phyloP scores from a whole-genome alignment of 176 grass and related monocot genomes.

The Thalia dealbata region DNA sequence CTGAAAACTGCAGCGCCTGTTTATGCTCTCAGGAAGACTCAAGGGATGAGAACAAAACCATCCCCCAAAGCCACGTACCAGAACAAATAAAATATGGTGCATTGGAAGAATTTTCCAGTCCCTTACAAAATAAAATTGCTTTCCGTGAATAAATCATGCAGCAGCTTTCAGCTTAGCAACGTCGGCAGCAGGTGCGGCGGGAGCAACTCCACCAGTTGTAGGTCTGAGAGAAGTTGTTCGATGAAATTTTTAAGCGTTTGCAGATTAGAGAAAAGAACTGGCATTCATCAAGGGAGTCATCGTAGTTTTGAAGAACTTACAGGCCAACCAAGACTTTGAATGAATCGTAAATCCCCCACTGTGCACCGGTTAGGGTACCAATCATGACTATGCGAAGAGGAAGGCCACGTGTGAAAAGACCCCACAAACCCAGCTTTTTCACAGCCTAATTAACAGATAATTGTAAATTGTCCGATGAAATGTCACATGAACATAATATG shows the following conservation, averaged over 20 bases:
- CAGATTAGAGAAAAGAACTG: too few relatives aligned
- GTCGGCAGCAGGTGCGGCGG: not conserved
- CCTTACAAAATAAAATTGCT: not conserved
- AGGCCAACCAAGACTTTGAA: constrained; percentile 84
- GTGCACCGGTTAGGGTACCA: constrained; percentile 60
- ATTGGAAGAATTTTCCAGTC: not conserved
- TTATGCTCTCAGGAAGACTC: too few relatives aligned
- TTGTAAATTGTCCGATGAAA: too few relatives aligned
- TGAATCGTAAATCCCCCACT: constrained; percentile 74
- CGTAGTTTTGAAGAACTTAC: constrained; percentile 32
- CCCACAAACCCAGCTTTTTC: constrained; percentile 62
- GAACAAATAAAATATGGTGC: not conserved
- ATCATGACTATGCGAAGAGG: constrained; percentile 79
- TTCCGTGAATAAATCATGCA: not conserved
- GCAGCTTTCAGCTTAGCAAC: not conserved
- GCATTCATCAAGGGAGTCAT: not conserved
- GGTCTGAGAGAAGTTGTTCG: not conserved
- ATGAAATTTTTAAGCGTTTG: too few relatives aligned
- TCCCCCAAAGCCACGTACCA: not conserved
- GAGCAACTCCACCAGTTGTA: constrained; percentile 5
- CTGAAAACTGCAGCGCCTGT: too few relatives aligned
- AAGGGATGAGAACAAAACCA: not conserved
- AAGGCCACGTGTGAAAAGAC: constrained; percentile 59
- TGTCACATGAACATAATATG: too few relatives aligned
- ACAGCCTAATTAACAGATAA: constrained; percentile 42